These are phyloP conservation scores for Picea glauca DNA, from an alignment of 75 land plant genomes.

Conservation along the genomic window DNA sequence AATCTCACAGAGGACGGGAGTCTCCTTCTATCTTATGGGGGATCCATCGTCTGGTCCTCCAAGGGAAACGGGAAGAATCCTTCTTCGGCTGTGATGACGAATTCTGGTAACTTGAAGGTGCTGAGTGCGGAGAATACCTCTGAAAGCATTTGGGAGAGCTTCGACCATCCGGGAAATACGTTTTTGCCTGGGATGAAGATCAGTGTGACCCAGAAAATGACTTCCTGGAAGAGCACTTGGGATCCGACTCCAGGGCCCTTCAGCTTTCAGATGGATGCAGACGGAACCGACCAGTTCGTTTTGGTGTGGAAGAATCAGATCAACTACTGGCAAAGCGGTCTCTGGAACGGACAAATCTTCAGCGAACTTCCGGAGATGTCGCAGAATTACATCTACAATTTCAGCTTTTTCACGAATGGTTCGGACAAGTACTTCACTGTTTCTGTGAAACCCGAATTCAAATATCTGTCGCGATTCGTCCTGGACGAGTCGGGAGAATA, in stretches of 20 bases:
- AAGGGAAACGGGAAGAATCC: not conserved
- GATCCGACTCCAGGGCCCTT: constrained; percentile 36
- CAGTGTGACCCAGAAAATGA: constrained; percentile 17
- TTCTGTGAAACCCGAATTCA: not conserved
- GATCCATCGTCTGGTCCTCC: not conserved
- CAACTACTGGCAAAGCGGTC: constrained; percentile 28
- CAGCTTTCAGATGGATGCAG: constrained; percentile 14
- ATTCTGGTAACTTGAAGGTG: constrained; percentile 5
- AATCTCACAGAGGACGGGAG: constrained; percentile 16
- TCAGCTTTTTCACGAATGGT: not conserved
- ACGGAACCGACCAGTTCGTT: constrained; percentile 1
- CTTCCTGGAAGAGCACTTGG: constrained; percentile 23
- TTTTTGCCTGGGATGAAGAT: constrained; percentile 53
- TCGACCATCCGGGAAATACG: constrained; percentile 57
- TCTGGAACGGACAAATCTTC: constrained; percentile 31
- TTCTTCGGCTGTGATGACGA: not conserved
- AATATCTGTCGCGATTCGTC: not conserved
- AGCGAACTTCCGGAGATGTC: constrained; percentile 13
- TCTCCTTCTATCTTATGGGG: constrained; percentile 6
- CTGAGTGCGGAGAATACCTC: not conserved
- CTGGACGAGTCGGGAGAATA: constrained; percentile 30
- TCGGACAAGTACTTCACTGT: not conserved
- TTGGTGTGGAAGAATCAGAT: constrained; percentile 9
- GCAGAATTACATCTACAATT: not conserved
- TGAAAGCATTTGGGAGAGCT: constrained; percentile 49